These are phyloP conservation scores for Penicillium sp. DNA, from an alignment of 2,329 filamentous ascomycete species.

Conservation along the genomic window DNA sequence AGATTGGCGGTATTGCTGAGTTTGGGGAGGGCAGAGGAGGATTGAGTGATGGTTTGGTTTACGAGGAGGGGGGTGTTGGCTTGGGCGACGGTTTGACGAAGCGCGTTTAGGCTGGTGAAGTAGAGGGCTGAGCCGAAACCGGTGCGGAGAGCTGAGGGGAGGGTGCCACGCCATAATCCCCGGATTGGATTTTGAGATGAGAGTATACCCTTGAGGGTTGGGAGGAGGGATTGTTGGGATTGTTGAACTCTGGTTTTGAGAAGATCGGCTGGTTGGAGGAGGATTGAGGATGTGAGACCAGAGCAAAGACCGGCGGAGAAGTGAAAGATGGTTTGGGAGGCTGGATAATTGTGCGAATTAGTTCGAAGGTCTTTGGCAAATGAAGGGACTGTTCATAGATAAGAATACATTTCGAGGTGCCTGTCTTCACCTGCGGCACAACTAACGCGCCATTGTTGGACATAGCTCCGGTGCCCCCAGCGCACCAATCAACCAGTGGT, in stretches of 20 bases:
- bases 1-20: slow-evolving; percentile 84
- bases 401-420: slow-evolving; percentile 31
- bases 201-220: slow-evolving; percentile 69
- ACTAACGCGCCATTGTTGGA: slow-evolving; percentile 32
- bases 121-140: slow-evolving; percentile 92
- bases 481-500: not conserved
- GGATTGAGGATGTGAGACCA: slow-evolving; percentile 80
- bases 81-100: slow-evolving; percentile 66
- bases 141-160: slow-evolving; percentile 89
- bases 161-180: slow-evolving; percentile 85
- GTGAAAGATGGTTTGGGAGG: slow-evolving; percentile 63
- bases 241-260: slow-evolving; percentile 97
- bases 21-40: slow-evolving; percentile 74
- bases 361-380: not conserved
- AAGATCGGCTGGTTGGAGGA: slow-evolving; percentile 92
- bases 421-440: slow-evolving; percentile 30
- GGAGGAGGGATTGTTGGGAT: slow-evolving; percentile 66
- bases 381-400: slow-evolving; percentile 1
- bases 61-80: slow-evolving; percentile 41
- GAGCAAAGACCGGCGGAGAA: slow-evolving; percentile 86
- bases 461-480: slow-evolving; percentile 20
- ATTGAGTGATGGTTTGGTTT: slow-evolving; percentile 26
- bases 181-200: slow-evolving; percentile 65
- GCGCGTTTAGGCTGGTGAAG: slow-evolving; percentile 81
- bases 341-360: slow-evolving; percentile 18